phyloP scores from a whole-genome alignment of 106 monocot species.

The Dendrobium officinale region DNA sequence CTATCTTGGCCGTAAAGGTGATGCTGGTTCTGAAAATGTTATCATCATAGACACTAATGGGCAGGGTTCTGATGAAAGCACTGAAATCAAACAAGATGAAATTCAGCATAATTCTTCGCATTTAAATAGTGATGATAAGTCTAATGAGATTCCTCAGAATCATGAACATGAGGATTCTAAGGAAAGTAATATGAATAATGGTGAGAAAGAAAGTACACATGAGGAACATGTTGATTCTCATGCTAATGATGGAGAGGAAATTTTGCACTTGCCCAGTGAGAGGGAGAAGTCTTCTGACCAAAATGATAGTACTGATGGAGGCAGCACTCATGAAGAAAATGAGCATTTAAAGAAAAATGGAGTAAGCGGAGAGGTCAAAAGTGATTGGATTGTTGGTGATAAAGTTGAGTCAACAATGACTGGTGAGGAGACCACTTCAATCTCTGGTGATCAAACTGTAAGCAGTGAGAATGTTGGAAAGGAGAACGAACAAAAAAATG shows the following conservation, averaged over 20 bases:
- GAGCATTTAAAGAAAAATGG: neutral
- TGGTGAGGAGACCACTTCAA: neutral
- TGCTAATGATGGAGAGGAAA: constrained; percentile 3
- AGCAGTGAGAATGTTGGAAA: neutral
- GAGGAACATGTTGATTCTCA: neutral
- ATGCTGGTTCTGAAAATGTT: constrained; percentile 12
- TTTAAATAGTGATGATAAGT: neutral
- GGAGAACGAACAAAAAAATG: neutral
- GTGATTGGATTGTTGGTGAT: neutral
- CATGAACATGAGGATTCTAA: neutral
- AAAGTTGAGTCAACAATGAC: neutral
- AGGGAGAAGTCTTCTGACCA: neutral
- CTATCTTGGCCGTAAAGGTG: constrained; percentile 4
- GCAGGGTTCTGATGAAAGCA: constrained; percentile 3
- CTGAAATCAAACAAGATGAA: constrained; percentile 4
- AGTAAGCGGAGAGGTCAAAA: neutral
- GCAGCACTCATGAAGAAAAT: neutral
- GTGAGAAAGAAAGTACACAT: neutral
- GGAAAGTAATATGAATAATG: neutral
- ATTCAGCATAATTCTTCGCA: neutral
- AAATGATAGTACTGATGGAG: neutral
- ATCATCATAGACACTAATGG: neutral
- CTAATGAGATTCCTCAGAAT: neutral
- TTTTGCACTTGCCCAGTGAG: neutral
- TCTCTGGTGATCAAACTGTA: neutral